Percentiles rank a stretch among this genome's conserved stretches.
Evolutionary conservation across 2,329 filamentous ascomycete genomes (phyloP).

Genomic region (Cytospora schulzeri): DNA sequence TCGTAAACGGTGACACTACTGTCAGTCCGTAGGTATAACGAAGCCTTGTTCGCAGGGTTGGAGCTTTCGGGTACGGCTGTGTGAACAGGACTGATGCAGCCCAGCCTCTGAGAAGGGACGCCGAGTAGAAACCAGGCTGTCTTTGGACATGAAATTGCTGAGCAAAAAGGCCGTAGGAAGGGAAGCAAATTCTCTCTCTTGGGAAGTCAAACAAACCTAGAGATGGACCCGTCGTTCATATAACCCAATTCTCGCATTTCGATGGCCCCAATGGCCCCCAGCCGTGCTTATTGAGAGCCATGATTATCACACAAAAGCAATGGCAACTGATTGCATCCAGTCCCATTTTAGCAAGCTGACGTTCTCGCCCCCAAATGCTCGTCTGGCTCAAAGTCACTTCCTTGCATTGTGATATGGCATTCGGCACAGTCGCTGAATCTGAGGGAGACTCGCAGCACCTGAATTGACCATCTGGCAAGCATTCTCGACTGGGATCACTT

Average conservation of each 20-base stretch:
- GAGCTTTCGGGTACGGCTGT: neutral
- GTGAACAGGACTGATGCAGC: neutral
- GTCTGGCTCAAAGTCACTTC: neutral
- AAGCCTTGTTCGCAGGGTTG: neutral
- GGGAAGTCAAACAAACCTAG: neutral
- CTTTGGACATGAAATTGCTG: neutral
- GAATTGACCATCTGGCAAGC: neutral
- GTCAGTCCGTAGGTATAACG: neutral
- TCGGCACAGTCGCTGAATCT: slow-evolving; percentile 62
- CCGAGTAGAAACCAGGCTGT: neutral
- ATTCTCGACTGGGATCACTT: neutral
- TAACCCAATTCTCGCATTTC: neutral
- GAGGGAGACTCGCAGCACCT: slow-evolving; percentile 56
- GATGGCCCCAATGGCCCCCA: too few species aligned
- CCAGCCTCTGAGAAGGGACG: neutral
- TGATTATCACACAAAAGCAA: neutral
- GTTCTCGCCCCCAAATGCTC: neutral
- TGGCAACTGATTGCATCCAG: neutral
- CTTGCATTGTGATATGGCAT: neutral
- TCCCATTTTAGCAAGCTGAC: neutral
- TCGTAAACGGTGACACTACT: neutral
- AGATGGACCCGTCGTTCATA: neutral
- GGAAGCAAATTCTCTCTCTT: neutral
- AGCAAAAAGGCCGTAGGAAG: neutral
- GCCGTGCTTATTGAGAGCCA: neutral